A percentile compares a stretch with the other conserved stretches of the same genome.
phyloP scores from a whole-genome alignment of 2,329 filamentous ascomycete genomes.

The Cercospora sp. region DNA sequence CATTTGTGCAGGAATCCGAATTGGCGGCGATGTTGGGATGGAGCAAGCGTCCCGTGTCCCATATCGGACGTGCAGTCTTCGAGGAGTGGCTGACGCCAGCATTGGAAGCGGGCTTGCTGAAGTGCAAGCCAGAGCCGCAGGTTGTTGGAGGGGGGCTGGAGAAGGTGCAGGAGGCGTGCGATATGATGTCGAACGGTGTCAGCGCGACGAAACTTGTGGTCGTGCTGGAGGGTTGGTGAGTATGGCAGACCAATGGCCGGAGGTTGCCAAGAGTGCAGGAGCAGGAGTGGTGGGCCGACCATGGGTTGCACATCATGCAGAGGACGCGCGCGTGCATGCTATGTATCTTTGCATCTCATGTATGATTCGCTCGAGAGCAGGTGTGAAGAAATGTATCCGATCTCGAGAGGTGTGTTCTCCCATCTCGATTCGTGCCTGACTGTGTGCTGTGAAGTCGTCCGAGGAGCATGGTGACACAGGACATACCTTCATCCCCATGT shows the following conservation, averaged over 20 bases:
- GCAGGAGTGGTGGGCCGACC: not conserved
- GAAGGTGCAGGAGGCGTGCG: conserved; percentile 50
- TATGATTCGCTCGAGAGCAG: not conserved
- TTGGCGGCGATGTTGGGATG: too few relatives aligned
- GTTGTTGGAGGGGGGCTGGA: conserved; percentile 48
- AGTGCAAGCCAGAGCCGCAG: not conserved
- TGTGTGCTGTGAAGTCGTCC: too few relatives aligned
- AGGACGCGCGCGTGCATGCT: too few relatives aligned
- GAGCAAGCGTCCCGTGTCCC: too few relatives aligned
- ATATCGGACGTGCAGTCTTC: too few relatives aligned
- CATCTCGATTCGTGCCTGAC: too few relatives aligned
- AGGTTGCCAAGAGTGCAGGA: not conserved
- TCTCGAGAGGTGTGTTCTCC: too few relatives aligned
- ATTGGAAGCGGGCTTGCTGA: conserved; percentile 30
- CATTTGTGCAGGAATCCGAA: too few relatives aligned
- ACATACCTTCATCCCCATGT: too few relatives aligned
- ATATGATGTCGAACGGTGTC: conserved; percentile 38
- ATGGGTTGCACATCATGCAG: not conserved
- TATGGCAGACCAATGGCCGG: not conserved
- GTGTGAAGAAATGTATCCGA: not conserved
- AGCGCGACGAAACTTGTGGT: conserved; percentile 37
- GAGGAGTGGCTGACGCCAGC: conserved; percentile 38
- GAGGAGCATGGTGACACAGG: too few relatives aligned
- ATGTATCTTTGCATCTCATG: not conserved
- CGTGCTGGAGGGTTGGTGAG: conserved; percentile 34